A percentile compares a stretch with the other conserved stretches of the same genome.
phyloP scores from a whole-genome alignment of 257 asterid genomes.

The Nicotiana benthamiana region DNA sequence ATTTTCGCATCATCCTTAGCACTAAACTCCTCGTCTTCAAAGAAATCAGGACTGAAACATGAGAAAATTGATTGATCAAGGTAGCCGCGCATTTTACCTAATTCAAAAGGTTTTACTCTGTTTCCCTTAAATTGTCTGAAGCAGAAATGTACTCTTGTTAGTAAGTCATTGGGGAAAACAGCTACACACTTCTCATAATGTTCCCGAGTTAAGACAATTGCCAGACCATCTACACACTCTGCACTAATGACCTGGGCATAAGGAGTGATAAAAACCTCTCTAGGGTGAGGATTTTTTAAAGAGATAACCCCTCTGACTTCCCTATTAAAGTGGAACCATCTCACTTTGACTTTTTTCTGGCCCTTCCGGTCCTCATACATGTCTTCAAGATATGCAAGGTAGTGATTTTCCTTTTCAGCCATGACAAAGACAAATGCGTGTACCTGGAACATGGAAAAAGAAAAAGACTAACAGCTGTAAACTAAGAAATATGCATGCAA shows the following conservation, averaged over 20 bases:
- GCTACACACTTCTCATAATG: constrained; percentile 83
- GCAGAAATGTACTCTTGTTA: constrained; percentile 74
- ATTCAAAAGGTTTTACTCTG: constrained; percentile 73
- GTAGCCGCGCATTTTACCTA: constrained; percentile 77
- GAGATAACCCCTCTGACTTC: constrained; percentile 77
- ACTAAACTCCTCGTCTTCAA: constrained; percentile 73
- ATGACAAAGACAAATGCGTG: constrained; percentile 85
- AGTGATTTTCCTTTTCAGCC: constrained; percentile 88
- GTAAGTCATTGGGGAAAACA: constrained; percentile 67
- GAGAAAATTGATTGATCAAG: constrained; percentile 74
- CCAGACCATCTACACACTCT: constrained; percentile 95
- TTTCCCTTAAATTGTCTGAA: constrained; percentile 75
- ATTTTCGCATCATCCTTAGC: constrained; percentile 65
- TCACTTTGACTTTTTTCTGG: constrained; percentile 90
- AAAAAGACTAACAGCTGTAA: neutral
- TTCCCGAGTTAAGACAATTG: constrained; percentile 69
- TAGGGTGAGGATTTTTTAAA: constrained; percentile 62
- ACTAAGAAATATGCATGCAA: neutral
- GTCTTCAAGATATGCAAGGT: constrained; percentile 88
- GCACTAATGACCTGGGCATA: constrained; percentile 88
- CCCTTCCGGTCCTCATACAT: constrained; percentile 95
- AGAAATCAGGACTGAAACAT: constrained; percentile 85
- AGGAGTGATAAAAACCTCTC: constrained; percentile 88
- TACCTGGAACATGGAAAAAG: constrained; percentile 36
- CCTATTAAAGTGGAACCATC: constrained; percentile 91